These are phyloP conservation scores for Discostella stelligera DNA, from an alignment of 352 stramenopile genomes.

Conservation along the genomic window DNA sequence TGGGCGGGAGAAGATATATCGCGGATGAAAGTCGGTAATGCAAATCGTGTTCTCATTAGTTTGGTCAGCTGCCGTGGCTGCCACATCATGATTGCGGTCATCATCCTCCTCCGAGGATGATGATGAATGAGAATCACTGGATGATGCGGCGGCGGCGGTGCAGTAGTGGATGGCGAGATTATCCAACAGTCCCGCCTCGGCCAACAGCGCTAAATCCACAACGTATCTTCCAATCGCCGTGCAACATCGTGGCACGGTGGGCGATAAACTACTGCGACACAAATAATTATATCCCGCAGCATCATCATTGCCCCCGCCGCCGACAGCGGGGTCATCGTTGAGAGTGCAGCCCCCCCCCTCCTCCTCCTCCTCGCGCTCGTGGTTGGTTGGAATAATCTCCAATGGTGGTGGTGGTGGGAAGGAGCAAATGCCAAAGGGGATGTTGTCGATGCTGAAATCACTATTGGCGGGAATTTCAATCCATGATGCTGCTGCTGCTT, in stretches of 20 bases:
- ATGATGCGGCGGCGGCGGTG: too few relatives aligned
- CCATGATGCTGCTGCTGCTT: slow-evolving; percentile 39
- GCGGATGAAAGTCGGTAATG: slow-evolving; percentile 46
- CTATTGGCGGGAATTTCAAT: slow-evolving; percentile 46
- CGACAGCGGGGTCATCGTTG: not conserved
- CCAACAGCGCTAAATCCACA: slow-evolving; percentile 88
- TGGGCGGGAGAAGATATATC: slow-evolving; percentile 71
- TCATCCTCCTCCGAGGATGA: not conserved
- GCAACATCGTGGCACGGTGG: slow-evolving; percentile 46
- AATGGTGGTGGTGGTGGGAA: slow-evolving; percentile 69
- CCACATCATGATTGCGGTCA: too few relatives aligned
- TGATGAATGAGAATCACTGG: not conserved
- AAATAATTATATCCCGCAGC: not conserved
- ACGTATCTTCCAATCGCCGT: slow-evolving; percentile 73
- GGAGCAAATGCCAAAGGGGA: slow-evolving; percentile 94
- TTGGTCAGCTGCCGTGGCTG: too few relatives aligned
- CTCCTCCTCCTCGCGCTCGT: too few relatives aligned
- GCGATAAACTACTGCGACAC: not conserved
- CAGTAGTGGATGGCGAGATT: slow-evolving; percentile 54
- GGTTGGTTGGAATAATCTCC: not conserved
- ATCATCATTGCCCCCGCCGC: not conserved
- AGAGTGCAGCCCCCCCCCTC: not conserved
- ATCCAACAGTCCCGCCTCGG: slow-evolving; percentile 88
- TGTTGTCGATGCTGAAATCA: slow-evolving; percentile 93
- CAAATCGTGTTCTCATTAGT: not conserved